Evolutionary conservation across 495 filamentous ascomycete species (phyloP).

Genomic region (Aspergillus asperescens): DNA sequence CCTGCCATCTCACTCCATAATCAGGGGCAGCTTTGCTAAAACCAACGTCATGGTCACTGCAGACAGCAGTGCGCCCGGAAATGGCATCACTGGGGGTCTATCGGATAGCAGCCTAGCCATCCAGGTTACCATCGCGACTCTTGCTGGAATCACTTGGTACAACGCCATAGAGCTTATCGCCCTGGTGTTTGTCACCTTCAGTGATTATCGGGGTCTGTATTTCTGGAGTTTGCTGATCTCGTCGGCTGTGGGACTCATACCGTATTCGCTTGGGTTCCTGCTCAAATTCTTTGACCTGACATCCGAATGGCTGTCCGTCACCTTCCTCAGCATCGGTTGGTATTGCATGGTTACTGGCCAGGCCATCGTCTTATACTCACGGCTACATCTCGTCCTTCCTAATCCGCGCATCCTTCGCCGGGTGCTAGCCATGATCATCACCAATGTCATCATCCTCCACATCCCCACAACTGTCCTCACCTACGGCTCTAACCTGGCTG

Average conservation of each 20-base stretch:
- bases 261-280: slow-evolving; percentile 56
- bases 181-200: slow-evolving; percentile 52
- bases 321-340: slow-evolving; percentile 53
- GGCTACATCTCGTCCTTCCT: slow-evolving; percentile 56
- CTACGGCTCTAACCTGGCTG: slow-evolving; percentile 48
- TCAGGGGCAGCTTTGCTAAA: slow-evolving; percentile 9
- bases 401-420: slow-evolving; percentile 45
- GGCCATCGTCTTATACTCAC: slow-evolving; percentile 61
- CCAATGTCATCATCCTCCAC: slow-evolving; percentile 51
- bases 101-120: slow-evolving; percentile 31
- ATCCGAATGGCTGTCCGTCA: slow-evolving; percentile 37
- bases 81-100: slow-evolving; percentile 43
- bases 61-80: slow-evolving; percentile 22
- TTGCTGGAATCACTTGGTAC: slow-evolving; percentile 50
- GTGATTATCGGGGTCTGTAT: slow-evolving; percentile 49
- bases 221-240: slow-evolving; percentile 53
- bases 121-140: slow-evolving; percentile 49
- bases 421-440: slow-evolving; percentile 54
- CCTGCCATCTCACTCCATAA: slow-evolving; percentile 1
- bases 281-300: slow-evolving; percentile 54
- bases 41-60: slow-evolving; percentile 23
- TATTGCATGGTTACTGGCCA: slow-evolving; percentile 61
- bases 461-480: slow-evolving; percentile 53
- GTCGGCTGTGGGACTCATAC: slow-evolving; percentile 50
- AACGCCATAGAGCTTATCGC: slow-evolving; percentile 51